Evolutionary conservation across 257 asterid species (phyloP), one percentile per base, ranked within the genome.

Genomic region (Henckelia pumila): DNA sequence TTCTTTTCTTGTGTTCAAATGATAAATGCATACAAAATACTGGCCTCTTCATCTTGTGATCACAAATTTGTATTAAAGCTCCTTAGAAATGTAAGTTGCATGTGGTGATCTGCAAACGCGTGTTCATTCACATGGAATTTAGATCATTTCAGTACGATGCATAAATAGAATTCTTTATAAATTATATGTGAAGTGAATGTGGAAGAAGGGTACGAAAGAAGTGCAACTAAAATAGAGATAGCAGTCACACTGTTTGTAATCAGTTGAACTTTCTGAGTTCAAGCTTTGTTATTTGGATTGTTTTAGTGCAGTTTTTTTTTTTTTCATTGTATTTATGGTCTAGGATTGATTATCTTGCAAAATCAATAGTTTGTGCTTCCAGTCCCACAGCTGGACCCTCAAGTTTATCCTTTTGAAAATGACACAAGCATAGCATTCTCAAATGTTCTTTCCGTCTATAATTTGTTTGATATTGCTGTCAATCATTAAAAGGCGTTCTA

Each of bases 401-500:
- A 40, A 47, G 55, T 47, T 47, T 17, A 47, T 47, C 20, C 55
- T 16, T 16, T 17, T 47, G 55, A 47, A 47, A 47, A 5, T 16
- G 55, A 47, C 1, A 5, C 8, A 17, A 14, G 2, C 21, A 47
- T 47, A 47, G 1, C 5, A 47, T 47, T 47, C 21, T 47, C 7
- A 16, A 16, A 20, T 16, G 55, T 17, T 5, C 7, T 47, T 47
- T 47, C 19, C 55, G 8, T 5, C 21, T 47, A 4, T 47, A 14
- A 47, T 47, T 47, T 14, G 55, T 16, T 40, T 40, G 19, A 14
- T 3, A 40, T 13, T 40, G 52, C 14, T 40, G 7, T 40, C 50
- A 40, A 40, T 66, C 67, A 55, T 53, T 17, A 35, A 49, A 50
- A 52, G 64, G 55, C 53, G 16, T 71, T 30, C 26, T 58, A 33